Percentiles rank a stretch among this genome's conserved stretches.
phyloP scores from a whole-genome alignment of 2,329 filamentous ascomycete species.

The Chrysoporthe austroafricana region DNA sequence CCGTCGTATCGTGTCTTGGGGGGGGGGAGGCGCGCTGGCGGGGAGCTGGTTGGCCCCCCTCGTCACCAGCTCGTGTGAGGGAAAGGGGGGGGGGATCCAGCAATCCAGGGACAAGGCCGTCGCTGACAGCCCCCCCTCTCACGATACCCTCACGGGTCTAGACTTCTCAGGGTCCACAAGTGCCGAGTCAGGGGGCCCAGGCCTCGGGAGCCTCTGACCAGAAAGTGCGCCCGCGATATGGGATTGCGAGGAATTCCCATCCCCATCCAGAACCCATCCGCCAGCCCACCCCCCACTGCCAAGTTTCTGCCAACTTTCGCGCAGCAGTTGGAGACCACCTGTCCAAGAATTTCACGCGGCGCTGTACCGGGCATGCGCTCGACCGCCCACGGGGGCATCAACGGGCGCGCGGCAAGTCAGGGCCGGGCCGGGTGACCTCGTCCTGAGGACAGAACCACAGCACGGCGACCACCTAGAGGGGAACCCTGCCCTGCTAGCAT shows the following conservation, averaged over 20 bases:
- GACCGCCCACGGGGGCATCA: not conserved
- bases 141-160: conserved; percentile 6
- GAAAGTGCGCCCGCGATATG: conserved; percentile 1
- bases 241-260: conserved; percentile 16
- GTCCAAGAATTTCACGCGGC: no score
- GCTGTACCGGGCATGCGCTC: not conserved
- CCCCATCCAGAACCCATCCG: not conserved
- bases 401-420: not conserved
- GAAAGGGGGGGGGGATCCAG: not conserved
- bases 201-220: not conserved
- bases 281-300: conserved; percentile 2
- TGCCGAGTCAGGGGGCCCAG: not conserved
- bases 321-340: no score
- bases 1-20: not conserved
- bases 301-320: conserved; percentile 6
- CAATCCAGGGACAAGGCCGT: no score
- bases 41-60: not conserved
- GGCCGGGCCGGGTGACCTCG: not conserved
- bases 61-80: not conserved
- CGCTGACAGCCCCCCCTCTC: not conserved
- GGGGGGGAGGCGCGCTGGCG: not conserved
- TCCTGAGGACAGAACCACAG: not conserved
- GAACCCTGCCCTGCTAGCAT: not conserved
- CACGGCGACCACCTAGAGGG: not conserved
- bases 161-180: not conserved